Evolutionary conservation across 495 filamentous ascomycete species (phyloP).

Genomic region (Acidiella bohemica): DNA sequence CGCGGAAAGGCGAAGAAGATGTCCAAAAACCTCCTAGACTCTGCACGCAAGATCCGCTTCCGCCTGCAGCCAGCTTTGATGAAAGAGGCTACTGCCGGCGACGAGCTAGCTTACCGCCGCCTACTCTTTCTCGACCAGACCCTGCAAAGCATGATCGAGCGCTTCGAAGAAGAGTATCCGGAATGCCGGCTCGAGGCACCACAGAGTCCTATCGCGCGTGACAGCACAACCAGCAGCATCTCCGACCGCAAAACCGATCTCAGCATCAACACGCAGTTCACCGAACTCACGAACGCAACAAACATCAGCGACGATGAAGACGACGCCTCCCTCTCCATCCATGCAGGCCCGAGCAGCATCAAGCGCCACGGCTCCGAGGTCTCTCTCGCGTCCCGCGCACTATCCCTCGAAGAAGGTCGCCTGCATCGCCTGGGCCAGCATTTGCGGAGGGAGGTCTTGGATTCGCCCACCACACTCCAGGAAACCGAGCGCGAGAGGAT

Average conservation of each 20-base stretch:
- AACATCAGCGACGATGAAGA: conserved; percentile 21
- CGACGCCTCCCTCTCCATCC: conserved; percentile 2
- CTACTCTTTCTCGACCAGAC: conserved; percentile 85
- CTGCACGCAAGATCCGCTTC: conserved; percentile 73
- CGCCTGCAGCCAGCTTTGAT: conserved; percentile 73
- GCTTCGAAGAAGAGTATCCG: conserved; percentile 92
- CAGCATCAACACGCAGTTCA: conserved; percentile 12
- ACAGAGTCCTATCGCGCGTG: background rate
- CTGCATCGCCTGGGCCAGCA: conserved; percentile 74
- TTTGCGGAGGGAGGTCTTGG: conserved; percentile 52
- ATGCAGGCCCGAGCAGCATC: conserved; percentile 27
- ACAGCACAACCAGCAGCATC: conserved; percentile 27
- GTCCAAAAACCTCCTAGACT: conserved; percentile 73
- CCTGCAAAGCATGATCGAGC: conserved; percentile 75
- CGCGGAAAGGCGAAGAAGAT: conserved; percentile 74
- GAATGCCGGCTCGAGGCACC: conserved; percentile 54
- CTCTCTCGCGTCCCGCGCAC: conserved; percentile 61
- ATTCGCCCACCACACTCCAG: conserved; percentile 8
- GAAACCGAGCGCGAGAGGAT: conserved; percentile 15
- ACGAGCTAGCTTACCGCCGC: conserved; percentile 61
- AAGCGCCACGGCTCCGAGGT: conserved; percentile 65
- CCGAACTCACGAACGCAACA: conserved; percentile 8
- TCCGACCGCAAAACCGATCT: conserved; percentile 26
- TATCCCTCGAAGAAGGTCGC: conserved; percentile 78
- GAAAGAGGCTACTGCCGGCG: conserved; percentile 52